These are phyloP conservation scores for Oryza officinalis DNA, from an alignment of 176 grass and related monocot genomes.

Conservation along the genomic window DNA sequence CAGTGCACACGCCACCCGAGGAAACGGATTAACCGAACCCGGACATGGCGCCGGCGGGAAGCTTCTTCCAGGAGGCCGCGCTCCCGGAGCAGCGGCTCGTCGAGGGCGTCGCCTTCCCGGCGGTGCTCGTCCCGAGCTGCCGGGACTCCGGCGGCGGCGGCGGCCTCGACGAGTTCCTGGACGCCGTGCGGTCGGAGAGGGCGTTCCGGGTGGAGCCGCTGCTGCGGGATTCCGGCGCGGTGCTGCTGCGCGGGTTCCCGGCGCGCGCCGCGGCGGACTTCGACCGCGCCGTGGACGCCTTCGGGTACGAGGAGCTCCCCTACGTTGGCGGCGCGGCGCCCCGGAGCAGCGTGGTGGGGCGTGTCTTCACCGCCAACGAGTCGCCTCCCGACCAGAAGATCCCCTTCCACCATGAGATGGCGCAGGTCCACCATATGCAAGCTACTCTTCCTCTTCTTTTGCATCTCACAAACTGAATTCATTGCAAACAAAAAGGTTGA, in stretches of 20 bases:
- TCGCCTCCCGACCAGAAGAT: slow-evolving; percentile 96
- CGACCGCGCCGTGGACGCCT: slow-evolving; percentile 70
- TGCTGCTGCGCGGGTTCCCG: slow-evolving; percentile 81
- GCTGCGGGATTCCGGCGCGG: slow-evolving; percentile 59
- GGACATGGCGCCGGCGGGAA: slow-evolving; percentile 13
- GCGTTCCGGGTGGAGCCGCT: slow-evolving; percentile 56
- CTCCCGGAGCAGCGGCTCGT: slow-evolving; percentile 65
- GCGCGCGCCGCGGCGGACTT: slow-evolving; percentile 57
- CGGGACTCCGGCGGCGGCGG: background rate
- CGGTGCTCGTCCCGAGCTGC: slow-evolving; percentile 53
- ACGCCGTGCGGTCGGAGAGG: slow-evolving; percentile 55
- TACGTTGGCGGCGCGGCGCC: slow-evolving; percentile 92
- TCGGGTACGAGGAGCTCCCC: slow-evolving; percentile 86
- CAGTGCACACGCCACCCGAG: background rate
- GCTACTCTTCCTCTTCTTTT: background rate
- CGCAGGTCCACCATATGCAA: slow-evolving; percentile 58
- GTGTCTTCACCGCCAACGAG: slow-evolving; percentile 96
- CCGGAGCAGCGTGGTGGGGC: slow-evolving; percentile 78
- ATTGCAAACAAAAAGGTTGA: background rate
- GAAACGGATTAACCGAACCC: background rate
- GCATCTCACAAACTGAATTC: background rate
- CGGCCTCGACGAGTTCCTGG: slow-evolving; percentile 37
- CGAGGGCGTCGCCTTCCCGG: slow-evolving; percentile 73
- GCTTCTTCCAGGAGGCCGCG: slow-evolving; percentile 52
- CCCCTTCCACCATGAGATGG: slow-evolving; percentile 99